Conservation (phyloP, 371 early-diverging fungal genomes). For the Mortierella sp. region DNA sequence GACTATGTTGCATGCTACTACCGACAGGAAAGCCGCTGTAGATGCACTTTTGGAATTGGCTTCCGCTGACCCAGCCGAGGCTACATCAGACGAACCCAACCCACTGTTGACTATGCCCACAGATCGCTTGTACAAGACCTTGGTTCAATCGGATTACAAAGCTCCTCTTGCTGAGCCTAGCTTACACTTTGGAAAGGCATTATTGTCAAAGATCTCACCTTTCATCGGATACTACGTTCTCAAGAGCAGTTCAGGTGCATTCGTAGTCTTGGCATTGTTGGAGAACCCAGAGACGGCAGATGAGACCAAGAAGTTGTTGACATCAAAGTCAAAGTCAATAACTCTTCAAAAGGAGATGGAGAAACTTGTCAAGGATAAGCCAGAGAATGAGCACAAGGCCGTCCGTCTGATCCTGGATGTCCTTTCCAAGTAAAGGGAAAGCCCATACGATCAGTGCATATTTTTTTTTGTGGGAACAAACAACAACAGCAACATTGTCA, state of each 20-base stretch:
- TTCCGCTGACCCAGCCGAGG: slow-evolving; percentile 60
- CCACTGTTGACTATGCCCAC: slow-evolving; percentile 68
- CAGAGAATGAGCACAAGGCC: slow-evolving; percentile 41
- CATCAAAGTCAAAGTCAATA: slow-evolving; percentile 46
- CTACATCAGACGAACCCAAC: slow-evolving; percentile 61
- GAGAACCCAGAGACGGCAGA: slow-evolving; percentile 69
- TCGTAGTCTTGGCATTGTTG: slow-evolving; percentile 71
- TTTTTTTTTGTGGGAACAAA: not conserved
- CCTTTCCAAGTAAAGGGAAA: slow-evolving; percentile 36
- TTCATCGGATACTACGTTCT: slow-evolving; percentile 41
- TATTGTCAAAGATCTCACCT: slow-evolving; percentile 42
- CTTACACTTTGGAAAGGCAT: slow-evolving; percentile 56
- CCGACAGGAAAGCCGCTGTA: slow-evolving; percentile 64
- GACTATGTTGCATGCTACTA: slow-evolving; percentile 76
- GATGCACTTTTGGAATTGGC: slow-evolving; percentile 65
- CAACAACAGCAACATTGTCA: not conserved
- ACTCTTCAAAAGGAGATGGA: slow-evolving; percentile 52
- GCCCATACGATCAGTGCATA: not conserved
- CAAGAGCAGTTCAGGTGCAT: slow-evolving; percentile 58
- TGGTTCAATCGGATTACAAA: slow-evolving; percentile 70
- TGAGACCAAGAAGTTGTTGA: slow-evolving; percentile 44
- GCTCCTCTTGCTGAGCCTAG: slow-evolving; percentile 65
- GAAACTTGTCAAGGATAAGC: slow-evolving; percentile 46
- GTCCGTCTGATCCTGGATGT: slow-evolving; percentile 40
- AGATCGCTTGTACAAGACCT: slow-evolving; percentile 70